These are phyloP conservation scores for Hibiscus trionum DNA, from an alignment of 345 rosid species.

Conservation along the genomic window DNA sequence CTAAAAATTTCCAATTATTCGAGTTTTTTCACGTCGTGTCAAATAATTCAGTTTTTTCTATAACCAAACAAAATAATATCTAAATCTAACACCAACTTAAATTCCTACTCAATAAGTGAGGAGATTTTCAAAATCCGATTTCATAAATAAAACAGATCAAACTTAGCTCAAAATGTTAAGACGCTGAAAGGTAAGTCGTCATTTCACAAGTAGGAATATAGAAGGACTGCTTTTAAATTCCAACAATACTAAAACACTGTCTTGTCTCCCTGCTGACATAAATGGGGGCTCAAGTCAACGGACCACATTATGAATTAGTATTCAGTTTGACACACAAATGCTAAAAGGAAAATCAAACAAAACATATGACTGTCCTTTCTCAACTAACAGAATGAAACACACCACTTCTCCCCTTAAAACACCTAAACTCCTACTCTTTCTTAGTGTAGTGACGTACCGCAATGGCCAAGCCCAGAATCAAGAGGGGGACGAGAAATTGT, in stretches of 20 bases:
- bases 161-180: no score
- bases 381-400: conserved; percentile 2
- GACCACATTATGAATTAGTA: background rate
- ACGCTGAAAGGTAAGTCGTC: no score
- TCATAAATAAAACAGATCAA: no score
- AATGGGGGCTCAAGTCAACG: background rate
- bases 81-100: no score
- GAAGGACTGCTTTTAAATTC: no score
- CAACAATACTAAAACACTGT: conserved; percentile 4
- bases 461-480: conserved; percentile 78
- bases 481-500: conserved; percentile 79
- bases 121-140: no score
- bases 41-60: no score
- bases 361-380: background rate
- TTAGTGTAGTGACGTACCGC: conserved; percentile 69
- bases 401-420: background rate
- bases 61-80: no score
- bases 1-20: no score
- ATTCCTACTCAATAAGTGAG: no score
- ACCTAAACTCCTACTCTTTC: conserved; percentile 47
- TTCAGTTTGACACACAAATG: conserved; percentile 7
- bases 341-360: background rate
- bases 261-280: background rate
- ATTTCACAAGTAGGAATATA: no score
- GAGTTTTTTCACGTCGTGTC: no score